These are phyloP conservation scores for Rhodocollybia butyracea DNA, from an alignment of 768 basidiomycete species.

Conservation along the genomic window DNA sequence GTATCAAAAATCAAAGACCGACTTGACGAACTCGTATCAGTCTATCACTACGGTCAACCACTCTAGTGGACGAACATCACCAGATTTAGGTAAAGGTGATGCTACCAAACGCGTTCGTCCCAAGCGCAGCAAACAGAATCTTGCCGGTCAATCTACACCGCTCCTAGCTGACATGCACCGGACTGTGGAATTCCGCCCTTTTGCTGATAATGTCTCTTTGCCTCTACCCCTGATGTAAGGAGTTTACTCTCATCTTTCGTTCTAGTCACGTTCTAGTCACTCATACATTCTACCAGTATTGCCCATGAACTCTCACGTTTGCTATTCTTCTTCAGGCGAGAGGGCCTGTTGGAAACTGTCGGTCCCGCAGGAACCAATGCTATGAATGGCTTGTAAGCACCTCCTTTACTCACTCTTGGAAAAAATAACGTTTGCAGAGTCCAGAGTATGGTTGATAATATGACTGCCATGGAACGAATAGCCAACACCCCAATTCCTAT, in stretches of 20 bases:
- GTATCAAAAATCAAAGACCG: conserved; percentile 31
- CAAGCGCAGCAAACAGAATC: conserved; percentile 65
- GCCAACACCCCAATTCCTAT: conserved; percentile 83
- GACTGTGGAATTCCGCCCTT: conserved; percentile 58
- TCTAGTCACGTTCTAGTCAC: neutral
- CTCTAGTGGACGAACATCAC: conserved; percentile 25
- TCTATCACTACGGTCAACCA: conserved; percentile 32
- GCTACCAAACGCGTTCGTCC: conserved; percentile 67
- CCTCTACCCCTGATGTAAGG: conserved; percentile 77
- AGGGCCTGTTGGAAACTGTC: conserved; percentile 83
- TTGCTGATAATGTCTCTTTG: conserved; percentile 57
- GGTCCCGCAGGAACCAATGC: conserved; percentile 89
- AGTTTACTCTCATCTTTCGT: neutral
- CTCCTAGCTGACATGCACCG: conserved; percentile 54
- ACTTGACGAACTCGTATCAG: conserved; percentile 34
- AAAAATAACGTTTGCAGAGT: conserved; percentile 40
- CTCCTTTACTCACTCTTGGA: conserved; percentile 2
- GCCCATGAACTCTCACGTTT: conserved; percentile 74
- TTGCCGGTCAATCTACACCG: conserved; percentile 52
- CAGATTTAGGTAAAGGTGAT: conserved; percentile 26
- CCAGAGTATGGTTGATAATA: conserved; percentile 79
- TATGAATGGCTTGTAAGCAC: conserved; percentile 59
- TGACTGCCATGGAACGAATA: conserved; percentile 87
- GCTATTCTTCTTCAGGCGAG: conserved; percentile 72
- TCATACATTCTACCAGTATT: conserved; percentile 43